Base-by-base conservation (phyloP, 495 filamentous ascomycete species). In the Lepidopterella palustris region DNA sequence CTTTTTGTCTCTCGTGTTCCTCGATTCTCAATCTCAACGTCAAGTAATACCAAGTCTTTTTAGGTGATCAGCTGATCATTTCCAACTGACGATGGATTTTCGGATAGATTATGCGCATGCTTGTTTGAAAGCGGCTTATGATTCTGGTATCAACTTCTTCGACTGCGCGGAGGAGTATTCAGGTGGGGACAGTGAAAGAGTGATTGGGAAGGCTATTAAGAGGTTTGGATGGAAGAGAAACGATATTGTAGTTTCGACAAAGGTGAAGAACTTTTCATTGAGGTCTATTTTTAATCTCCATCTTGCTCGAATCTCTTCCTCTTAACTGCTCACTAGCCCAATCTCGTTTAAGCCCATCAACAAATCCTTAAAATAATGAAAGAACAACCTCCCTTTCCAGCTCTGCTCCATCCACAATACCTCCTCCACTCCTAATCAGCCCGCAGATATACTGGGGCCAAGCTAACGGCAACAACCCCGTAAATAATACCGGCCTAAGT, bases 171-270 rank as follows among this genome's bases (percentile, higher is more conserved):
- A 72, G 45, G 68, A 66, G 4, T 90, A 89, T 60, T 73, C 84
- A 32, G 80, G 72, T 58, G 88, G 88, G 55, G 79, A 87, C 63
- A 86, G 82, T 15, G 88, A 92, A 70, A 70, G 81, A 50, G 82
- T 89, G 42, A 88, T 92, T 82, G 88, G 88, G 18, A 68, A 81
- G 61, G 87, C 86, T 1, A 87, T 84, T 50, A 79, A 80, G 68
- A 74, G 79, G 67, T 86, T 80, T 59, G 79, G 74, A 52, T 88
- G 89, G 89, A 87, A 87, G 63, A 79, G 88, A 40, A 87, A 87
- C 70, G 88, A 93, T 71, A 74, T 92, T 32, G 89, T 95, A 26
- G 84, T 95, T 64, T 88, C 84, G 45, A 92, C 89, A n/a, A 93
- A 93, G 79, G 79, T 87, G 71, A 54, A 69, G 45, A 42, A 3